Base-by-base conservation (phyloP, 1,139 yeast species). In the Suhomyces taliae region DNA sequence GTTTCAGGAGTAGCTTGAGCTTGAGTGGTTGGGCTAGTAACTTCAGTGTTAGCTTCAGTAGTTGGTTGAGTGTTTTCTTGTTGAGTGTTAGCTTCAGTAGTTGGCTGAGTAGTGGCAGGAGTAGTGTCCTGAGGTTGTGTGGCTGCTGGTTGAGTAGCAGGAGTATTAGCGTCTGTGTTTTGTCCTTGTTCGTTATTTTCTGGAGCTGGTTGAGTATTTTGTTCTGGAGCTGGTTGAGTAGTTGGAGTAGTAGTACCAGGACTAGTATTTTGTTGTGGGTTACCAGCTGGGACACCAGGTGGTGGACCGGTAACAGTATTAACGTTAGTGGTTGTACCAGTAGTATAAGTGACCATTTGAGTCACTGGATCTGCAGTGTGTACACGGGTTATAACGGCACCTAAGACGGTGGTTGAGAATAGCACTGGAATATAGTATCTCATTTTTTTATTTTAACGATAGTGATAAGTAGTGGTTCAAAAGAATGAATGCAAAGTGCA, bases 281-380 rank as follows among this genome's bases (percentile, higher is more conserved):
- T 27, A 15, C 40, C 34, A 36, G 37, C 37, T 32, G 41, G 40
- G 11, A 39, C 45, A n/a, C 43, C 44, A 31, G 55, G 48, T 27
- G 59, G 58, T 15, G 56, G 48, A 4, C 54, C 56, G 26, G 31
- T 37, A 3, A 52, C 46, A 6, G 55, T 53, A 14, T 39, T 36
- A 8, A 49, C 26, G 10, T 38, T 29, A 8, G 54, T 49, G 8
- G 58, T 55, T 9, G 66, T 56, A 39, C 55, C 56, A 3, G 63
- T 54, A 10, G 64, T 57, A 41, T 47, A 43, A 12, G 65, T 62
- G 44, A 53, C 54, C 54, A 63, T 61, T n/a, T 58, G 54, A 26
- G 73, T 68, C 12, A 64, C 65, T 9, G 72, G 59, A 4, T 65
- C 59, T 9, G 74, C 73, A 27, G 72, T 66, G 42, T 64, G 68